Evolutionary conservation across 2,329 filamentous ascomycete species (phyloP).

Genomic region (Fusarium brachygibbosum): DNA sequence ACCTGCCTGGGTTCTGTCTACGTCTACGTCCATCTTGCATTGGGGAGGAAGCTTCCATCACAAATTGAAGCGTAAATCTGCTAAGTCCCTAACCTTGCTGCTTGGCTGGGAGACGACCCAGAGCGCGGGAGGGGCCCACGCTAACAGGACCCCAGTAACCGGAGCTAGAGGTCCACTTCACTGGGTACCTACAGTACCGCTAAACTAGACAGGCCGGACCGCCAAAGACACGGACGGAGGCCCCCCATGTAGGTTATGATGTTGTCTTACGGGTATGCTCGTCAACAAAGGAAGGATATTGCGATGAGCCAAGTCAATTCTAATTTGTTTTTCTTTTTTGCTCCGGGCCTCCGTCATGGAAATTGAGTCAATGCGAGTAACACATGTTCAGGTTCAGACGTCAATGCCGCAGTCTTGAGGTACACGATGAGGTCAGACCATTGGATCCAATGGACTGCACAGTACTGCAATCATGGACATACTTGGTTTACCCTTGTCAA

Average conservation of each 20-base stretch:
- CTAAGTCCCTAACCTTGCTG: slow-evolving; percentile 13
- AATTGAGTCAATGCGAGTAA: slow-evolving; percentile 20
- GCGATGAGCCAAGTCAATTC: slow-evolving; percentile 26
- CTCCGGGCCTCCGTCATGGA: slow-evolving; percentile 2
- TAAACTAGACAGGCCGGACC: slow-evolving; percentile 14
- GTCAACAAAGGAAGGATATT: slow-evolving; percentile 28
- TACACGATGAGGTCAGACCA: slow-evolving; percentile 44
- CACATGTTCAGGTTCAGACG: slow-evolving; percentile 10
- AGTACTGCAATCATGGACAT: neutral
- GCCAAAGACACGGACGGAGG: slow-evolving; percentile 23
- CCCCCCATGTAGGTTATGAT: slow-evolving; percentile 33
- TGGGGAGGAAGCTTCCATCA: slow-evolving; percentile 29
- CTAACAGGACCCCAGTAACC: slow-evolving; percentile 31
- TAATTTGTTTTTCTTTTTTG: slow-evolving; percentile 7
- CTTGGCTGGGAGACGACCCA: slow-evolving; percentile 26
- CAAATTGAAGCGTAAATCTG: slow-evolving; percentile 35
- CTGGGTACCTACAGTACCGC: slow-evolving; percentile 5
- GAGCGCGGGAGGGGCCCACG: slow-evolving; percentile 38
- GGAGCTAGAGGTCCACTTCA: slow-evolving; percentile 32
- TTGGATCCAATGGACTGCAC: slow-evolving; percentile 8
- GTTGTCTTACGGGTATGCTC: slow-evolving; percentile 28
- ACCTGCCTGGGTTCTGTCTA: slow-evolving; percentile 7
- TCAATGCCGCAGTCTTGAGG: slow-evolving; percentile 24
- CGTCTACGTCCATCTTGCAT: slow-evolving; percentile 15
- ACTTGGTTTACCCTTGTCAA: slow-evolving; percentile 28